Conservation (phyloP, 495 filamentous ascomycete genomes). For the Hyphodiscus hymeniophilus region DNA sequence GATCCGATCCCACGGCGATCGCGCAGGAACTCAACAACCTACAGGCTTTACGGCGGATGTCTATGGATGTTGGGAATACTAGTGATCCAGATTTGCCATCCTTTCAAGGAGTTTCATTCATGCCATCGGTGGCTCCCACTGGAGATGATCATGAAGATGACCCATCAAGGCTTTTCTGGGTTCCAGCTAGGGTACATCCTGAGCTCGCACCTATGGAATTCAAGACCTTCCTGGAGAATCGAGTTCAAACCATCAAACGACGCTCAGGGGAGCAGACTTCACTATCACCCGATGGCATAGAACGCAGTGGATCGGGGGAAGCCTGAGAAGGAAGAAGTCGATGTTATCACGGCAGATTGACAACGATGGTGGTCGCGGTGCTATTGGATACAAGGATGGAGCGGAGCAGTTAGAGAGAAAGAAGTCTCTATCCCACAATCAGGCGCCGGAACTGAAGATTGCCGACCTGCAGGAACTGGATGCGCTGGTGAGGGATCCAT, state of each 20-base stretch:
- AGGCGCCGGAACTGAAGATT: constrained; percentile 48
- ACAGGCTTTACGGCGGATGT: constrained; percentile 92
- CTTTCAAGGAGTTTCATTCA: constrained; percentile 53
- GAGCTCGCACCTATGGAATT: constrained; percentile 95
- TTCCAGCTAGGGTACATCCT: constrained; percentile 87
- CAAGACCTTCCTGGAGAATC: constrained; percentile 90
- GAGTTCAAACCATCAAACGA: constrained; percentile 79
- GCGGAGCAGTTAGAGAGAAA: constrained; percentile 77
- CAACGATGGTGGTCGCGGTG: constrained; percentile 50
- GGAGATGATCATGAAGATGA: constrained; percentile 79
- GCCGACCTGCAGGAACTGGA: constrained; percentile 64
- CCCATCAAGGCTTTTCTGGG: constrained; percentile 85
- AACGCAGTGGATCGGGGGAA: constrained; percentile 47
- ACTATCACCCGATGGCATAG: constrained; percentile 56
- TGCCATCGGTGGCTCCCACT: constrained; percentile 65
- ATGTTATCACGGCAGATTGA: constrained; percentile 94
- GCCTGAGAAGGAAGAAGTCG: constrained; percentile 81
- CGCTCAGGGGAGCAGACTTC: constrained; percentile 62
- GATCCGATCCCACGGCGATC: constrained; percentile 82
- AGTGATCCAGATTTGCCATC: constrained; percentile 88
- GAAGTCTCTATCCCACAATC: constrained; percentile 47
- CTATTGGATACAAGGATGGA: constrained; percentile 71
- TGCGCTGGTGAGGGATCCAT: constrained; percentile 70
- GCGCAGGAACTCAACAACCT: constrained; percentile 93
- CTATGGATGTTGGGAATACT: constrained; percentile 92